Conservation (phyloP, 2,329 filamentous ascomycete species). For the Fusarium mangiferae region DNA sequence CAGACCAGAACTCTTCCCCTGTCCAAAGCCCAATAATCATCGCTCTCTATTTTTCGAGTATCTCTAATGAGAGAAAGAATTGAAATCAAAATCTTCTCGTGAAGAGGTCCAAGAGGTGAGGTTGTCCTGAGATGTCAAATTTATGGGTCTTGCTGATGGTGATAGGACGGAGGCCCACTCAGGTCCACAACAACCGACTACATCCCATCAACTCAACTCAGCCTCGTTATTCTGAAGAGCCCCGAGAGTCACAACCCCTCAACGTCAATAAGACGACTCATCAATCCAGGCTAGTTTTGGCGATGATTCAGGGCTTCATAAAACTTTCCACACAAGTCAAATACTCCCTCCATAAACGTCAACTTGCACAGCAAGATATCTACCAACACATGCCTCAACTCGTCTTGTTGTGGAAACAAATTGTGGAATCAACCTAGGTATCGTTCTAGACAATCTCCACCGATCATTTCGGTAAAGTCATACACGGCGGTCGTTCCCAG, state of each 20-base stretch:
- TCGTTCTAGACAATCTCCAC: not conserved
- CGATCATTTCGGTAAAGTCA: not conserved
- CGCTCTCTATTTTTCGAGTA: rapidly evolving
- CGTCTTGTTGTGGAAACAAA: too few relatives aligned
- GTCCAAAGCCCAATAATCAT: too few relatives aligned
- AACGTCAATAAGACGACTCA: too few relatives aligned
- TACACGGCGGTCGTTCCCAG: not conserved
- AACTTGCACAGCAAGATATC: too few relatives aligned
- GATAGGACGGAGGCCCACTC: not conserved
- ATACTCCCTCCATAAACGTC: too few relatives aligned
- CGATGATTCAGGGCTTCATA: too few relatives aligned
- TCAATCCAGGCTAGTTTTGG: too few relatives aligned
- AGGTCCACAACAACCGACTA: not conserved
- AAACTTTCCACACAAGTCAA: too few relatives aligned
- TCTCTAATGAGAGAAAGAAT: rapidly evolving
- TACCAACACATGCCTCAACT: too few relatives aligned
- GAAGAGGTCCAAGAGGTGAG: not conserved
- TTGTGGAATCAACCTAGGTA: too few relatives aligned
- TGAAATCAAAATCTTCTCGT: rapidly evolving
- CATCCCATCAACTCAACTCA: not conserved
- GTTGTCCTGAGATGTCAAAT: not conserved
- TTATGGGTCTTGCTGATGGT: not conserved
- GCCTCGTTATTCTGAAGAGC: not conserved
- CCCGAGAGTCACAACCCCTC: too few relatives aligned
- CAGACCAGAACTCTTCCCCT: not conserved